phyloP scores from a whole-genome alignment of 805 yeast genomes.

The Candida chilensis region DNA sequence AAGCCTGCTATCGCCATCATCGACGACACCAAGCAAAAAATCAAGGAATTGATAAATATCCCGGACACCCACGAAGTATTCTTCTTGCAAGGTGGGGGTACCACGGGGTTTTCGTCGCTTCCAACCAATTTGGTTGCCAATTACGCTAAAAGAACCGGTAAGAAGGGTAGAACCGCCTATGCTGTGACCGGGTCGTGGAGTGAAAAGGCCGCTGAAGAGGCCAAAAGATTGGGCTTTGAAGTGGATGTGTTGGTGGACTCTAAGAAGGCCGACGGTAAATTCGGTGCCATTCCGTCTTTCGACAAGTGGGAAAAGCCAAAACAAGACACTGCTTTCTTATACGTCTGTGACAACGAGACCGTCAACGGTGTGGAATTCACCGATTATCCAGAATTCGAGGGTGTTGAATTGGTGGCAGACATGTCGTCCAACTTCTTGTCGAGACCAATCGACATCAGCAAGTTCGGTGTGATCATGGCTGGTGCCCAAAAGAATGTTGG shows the following conservation, averaged over 20 bases:
- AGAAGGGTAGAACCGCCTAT: constrained; percentile 75
- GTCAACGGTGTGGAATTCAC: constrained; percentile 88
- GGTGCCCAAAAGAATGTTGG: constrained; percentile 99
- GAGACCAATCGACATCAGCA: constrained; percentile 67
- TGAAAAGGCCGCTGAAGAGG: constrained; percentile 80
- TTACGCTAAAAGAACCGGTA: constrained; percentile 62
- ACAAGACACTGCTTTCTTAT: constrained; percentile 73
- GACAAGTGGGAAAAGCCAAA: constrained; percentile 53
- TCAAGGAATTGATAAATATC: constrained; percentile 55
- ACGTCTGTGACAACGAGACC: constrained; percentile 94
- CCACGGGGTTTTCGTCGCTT: constrained; percentile 87
- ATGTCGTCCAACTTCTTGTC: constrained; percentile 91
- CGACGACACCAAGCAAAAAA: constrained; percentile 62
- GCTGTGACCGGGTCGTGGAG: constrained; percentile 94
- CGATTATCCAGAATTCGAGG: constrained; percentile 38
- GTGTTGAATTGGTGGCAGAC: constrained; percentile 83
- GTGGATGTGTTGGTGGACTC: constrained; percentile 63
- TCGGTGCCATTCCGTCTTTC: constrained; percentile 55
- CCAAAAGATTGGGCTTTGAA: constrained; percentile 71
- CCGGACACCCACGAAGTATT: constrained; percentile 94
- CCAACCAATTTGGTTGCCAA: constrained; percentile 77
- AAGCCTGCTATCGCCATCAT: constrained; percentile 71
- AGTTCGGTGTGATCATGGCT: constrained; percentile 86
- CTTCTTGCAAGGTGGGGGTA: constrained; percentile 97
- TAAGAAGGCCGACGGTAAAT: constrained; percentile 47